These are phyloP conservation scores for Aspergillus nomiae DNA, from an alignment of 2,329 filamentous ascomycete species.

Conservation along the genomic window DNA sequence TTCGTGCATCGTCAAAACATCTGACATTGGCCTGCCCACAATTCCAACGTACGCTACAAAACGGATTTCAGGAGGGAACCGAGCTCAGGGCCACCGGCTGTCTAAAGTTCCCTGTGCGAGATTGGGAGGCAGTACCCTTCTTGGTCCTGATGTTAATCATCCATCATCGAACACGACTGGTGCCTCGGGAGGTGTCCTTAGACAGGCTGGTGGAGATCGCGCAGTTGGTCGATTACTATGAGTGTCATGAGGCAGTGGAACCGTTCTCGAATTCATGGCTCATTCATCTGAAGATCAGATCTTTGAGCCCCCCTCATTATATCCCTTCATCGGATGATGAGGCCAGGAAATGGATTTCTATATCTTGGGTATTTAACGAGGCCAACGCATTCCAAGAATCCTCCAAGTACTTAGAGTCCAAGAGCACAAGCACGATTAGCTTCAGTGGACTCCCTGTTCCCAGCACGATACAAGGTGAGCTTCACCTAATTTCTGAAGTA, in stretches of 20 bases:
- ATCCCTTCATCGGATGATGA: rapidly evolving
- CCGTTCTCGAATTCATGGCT: not conserved
- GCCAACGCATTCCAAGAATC: not conserved
- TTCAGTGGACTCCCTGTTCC: not conserved
- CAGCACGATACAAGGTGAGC: not conserved
- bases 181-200: rapidly evolving
- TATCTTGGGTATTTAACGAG: not conserved
- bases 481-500: rapidly evolving
- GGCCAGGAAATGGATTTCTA: no score
- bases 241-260: not conserved
- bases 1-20: not conserved
- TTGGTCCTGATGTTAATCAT: not conserved
- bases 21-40: not conserved
- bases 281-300: not conserved
- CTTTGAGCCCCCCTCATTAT: no score
- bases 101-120: not conserved
- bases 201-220: not conserved
- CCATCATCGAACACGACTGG: not conserved
- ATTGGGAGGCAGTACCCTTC: not conserved
- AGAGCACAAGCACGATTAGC: not conserved
- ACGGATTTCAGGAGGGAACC: not conserved
- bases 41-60: not conserved
- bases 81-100: not conserved
- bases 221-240: not conserved
- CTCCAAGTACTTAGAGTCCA: not conserved